Base-by-base conservation (phyloP, 1,284 basidiomycete species). In the Hymenochaete sp. region DNA sequence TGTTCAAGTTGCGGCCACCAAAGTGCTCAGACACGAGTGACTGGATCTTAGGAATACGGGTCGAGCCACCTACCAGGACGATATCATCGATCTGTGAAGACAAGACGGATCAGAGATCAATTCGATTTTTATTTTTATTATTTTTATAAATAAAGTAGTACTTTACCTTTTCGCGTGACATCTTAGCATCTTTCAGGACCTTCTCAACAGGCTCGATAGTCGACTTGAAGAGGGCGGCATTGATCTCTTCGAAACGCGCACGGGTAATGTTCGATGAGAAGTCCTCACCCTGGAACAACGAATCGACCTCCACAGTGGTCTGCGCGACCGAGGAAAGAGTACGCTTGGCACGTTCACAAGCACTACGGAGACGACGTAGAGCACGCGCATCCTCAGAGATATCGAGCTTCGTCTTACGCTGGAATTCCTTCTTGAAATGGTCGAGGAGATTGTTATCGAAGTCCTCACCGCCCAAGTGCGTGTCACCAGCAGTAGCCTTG, bases 221-320 rank as follows among this genome's bases (percentile, higher is more conserved):
- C 37, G 91, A 93, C 72, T 93, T 93, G 83, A 99, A 98, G 62
- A 85, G 71, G 42, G 69, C 59, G 52, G 90, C 90, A 66, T 97
- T 97, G 75, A 98, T 95, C 75, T 98, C 95, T 73, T 99, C 96
- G 73, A 99, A 98, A 67, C 93, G 91, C 58, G 96, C 96, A 80
- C 96, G 91, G 58, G 91, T 93, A 68, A 97, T 93, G 69, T 83
- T 92, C 59, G 93, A 82, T 41, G 87, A 91, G 77, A 97, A 97
- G 72, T 97, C 93, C 62, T 87, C 84, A 52, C 86, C 84, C 81
- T 95, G 82, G 79, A 78, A 98, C 60, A 98, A 82, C 22, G 95
- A 99, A 75, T 98, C 96, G 59, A 98, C 92, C 73, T 98, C 95
- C 59, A 98, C 85, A 53, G 93, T 96, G 60, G 95, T 98, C 75